These are phyloP conservation scores for Thelonectria blattea DNA, from an alignment of 2,329 filamentous ascomycete species.

Conservation along the genomic window DNA sequence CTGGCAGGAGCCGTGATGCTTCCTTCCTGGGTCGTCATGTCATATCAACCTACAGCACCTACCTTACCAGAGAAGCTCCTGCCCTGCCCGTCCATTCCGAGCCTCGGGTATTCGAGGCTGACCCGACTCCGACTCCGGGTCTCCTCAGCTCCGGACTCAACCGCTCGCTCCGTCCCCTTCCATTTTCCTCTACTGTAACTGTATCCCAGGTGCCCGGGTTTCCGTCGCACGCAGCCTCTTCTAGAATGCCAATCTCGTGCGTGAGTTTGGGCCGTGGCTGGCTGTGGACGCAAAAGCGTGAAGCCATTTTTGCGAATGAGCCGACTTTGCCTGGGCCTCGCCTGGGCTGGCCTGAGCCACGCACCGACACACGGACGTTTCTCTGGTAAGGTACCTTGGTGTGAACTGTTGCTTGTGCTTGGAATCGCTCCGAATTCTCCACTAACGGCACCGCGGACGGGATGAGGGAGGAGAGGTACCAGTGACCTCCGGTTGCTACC, in stretches of 20 bases:
- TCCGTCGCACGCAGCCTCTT: neutral
- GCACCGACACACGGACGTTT: neutral
- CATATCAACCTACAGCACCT: neutral
- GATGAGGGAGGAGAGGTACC: no score
- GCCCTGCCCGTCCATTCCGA: neutral
- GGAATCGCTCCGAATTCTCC: slow-evolving; percentile 2
- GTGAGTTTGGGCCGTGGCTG: neutral
- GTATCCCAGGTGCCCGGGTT: neutral
- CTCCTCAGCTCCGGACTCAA: neutral
- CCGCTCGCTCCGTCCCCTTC: no score
- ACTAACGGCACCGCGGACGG: neutral
- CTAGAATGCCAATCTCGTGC: neutral
- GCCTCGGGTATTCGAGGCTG: slow-evolving; percentile 1
- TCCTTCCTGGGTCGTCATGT: no score
- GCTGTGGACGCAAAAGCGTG: neutral
- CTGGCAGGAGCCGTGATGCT: no score
- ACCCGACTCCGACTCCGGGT: neutral
- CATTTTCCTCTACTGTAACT: no score
- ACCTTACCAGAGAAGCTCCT: neutral
- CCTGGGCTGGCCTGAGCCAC: slow-evolving; percentile 9
- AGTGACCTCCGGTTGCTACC: slow-evolving; percentile 19
- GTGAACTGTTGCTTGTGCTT: neutral
- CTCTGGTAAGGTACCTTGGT: no score
- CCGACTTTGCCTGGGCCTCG: slow-evolving; percentile 4
- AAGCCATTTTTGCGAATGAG: neutral